Evolutionary conservation across 2,329 filamentous ascomycete genomes (phyloP).

Genomic region (Harringtonia lauricola): DNA sequence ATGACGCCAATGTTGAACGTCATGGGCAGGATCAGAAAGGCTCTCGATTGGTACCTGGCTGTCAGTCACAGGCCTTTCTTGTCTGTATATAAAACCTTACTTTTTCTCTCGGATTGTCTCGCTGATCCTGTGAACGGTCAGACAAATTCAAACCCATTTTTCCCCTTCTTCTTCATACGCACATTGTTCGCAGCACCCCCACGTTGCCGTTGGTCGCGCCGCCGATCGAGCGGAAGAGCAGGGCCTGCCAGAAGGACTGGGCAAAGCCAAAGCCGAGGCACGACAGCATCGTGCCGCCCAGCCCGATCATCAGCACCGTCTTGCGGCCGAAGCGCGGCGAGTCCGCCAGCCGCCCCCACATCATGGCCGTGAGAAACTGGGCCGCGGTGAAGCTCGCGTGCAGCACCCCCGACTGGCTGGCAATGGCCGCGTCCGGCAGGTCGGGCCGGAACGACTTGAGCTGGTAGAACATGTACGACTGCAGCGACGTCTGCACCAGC

Average conservation of each 20-base stretch:
- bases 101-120: slow-evolving; percentile 32
- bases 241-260: slow-evolving; percentile 46
- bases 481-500: slow-evolving; percentile 64
- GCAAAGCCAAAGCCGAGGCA: slow-evolving; percentile 63
- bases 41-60: slow-evolving; percentile 29
- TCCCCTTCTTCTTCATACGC: too few species aligned
- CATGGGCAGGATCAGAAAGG: slow-evolving; percentile 43
- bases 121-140: slow-evolving; percentile 25
- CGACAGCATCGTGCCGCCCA: slow-evolving; percentile 55
- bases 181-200: slow-evolving; percentile 64
- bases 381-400: slow-evolving; percentile 71
- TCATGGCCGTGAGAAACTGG: slow-evolving; percentile 71
- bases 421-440: slow-evolving; percentile 52
- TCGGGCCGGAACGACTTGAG: slow-evolving; percentile 60
- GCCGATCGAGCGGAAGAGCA: slow-evolving; percentile 53
- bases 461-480: slow-evolving; percentile 81
- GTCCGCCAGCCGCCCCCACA: slow-evolving; percentile 67
- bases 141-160: neutral
- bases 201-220: slow-evolving; percentile 64
- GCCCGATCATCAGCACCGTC: slow-evolving; percentile 63
- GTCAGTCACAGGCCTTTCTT: too few species aligned
- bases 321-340: slow-evolving; percentile 60
- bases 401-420: slow-evolving; percentile 66
- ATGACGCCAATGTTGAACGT: slow-evolving; percentile 60
- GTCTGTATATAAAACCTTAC: too few species aligned